Base-by-base conservation (phyloP, 345 rosid genomes). In the Eutrema japonicum region DNA sequence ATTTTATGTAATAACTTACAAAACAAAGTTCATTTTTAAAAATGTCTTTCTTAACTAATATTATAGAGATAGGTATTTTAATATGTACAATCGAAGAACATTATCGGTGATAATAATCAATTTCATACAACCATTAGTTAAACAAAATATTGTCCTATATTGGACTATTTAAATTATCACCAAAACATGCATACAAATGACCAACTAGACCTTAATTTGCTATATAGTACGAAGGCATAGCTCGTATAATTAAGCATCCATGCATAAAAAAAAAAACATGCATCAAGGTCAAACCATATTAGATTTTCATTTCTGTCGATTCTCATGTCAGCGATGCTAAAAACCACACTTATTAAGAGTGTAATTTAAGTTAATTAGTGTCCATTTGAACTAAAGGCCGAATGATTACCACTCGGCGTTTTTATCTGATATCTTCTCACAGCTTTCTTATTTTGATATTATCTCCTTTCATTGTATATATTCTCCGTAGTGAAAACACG, bases 271-370 rank as follows among this genome's bases (percentile, higher is more conserved):
- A 8, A 43, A 68, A 5, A 26, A 10, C 66, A 70, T 40, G 58
- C 66, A 49, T 60, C 62, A 43, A 62, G 53, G 60, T 60, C 52
- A 71, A 40, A 49, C 75, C 53, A 42, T 51, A 40, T 11, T 50
- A 64, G 13, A 43, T 64, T 53, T 42, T 35, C 16, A 53, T 64
- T 33, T 35, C 7, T 8, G 8, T 63, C 33, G 8, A 42, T 13
- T 43, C 14, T 14, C 6, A 50, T 71, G 75, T 61, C 61, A 50
- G 41, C 66, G 51, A 71, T 2, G 50, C 59, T 71, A 11, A 48
- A 50, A 50, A 4, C 26, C 11, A 61, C 3, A n/a, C 43, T 42
- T 12, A 38, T 40, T 13, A 37, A 8, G 10, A 8, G 0, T 38
- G 8, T 14, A 29, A 29, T 29, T 53, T 29, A 29, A 45, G 37